These are phyloP conservation scores for Trypanosomatidae sp. DNA, from an alignment of 208 protist genomes.

Conservation along the genomic window DNA sequence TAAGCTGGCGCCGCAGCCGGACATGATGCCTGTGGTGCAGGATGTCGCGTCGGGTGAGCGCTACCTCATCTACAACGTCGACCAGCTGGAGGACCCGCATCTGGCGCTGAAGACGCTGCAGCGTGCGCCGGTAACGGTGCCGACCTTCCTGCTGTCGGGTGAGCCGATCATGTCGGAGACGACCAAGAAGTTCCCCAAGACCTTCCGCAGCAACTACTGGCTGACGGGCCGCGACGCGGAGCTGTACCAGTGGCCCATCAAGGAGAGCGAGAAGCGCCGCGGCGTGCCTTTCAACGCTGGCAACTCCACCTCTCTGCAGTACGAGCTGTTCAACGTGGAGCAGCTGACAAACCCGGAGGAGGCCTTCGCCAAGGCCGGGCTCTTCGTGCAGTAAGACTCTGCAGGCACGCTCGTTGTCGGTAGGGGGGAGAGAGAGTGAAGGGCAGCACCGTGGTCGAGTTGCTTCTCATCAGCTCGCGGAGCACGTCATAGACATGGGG, in stretches of 20 bases:
- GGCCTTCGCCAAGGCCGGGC: slow-evolving; percentile 82
- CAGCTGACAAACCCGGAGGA: slow-evolving; percentile 86
- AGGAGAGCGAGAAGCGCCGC: slow-evolving; percentile 76
- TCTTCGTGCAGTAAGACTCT: slow-evolving; percentile 80
- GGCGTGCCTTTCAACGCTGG: slow-evolving; percentile 61
- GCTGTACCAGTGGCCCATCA: slow-evolving; percentile 89
- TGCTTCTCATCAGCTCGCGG: no score
- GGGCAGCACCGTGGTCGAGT: neutral
- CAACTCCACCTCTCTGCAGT: slow-evolving; percentile 49
- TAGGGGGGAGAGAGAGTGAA: slow-evolving; percentile 15
- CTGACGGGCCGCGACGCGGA: slow-evolving; percentile 82
- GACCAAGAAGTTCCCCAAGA: slow-evolving; percentile 72
- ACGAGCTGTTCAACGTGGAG: slow-evolving; percentile 89
- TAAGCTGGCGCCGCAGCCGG: slow-evolving; percentile 70
- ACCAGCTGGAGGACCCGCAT: slow-evolving; percentile 85
- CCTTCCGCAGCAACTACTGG: slow-evolving; percentile 87
- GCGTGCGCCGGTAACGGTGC: slow-evolving; percentile 72
- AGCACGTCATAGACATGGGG: no score
- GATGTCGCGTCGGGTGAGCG: slow-evolving; percentile 66
- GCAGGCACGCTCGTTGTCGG: no score
- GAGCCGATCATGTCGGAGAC: slow-evolving; percentile 77
- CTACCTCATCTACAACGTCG: slow-evolving; percentile 87
- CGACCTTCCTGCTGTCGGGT: slow-evolving; percentile 83
- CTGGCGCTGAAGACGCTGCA: slow-evolving; percentile 79
- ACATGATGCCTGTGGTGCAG: slow-evolving; percentile 60